Evolutionary conservation across 345 rosid genomes (phyloP), one percentile per base, ranked within the genome.

Genomic region (Brassica rapa): DNA sequence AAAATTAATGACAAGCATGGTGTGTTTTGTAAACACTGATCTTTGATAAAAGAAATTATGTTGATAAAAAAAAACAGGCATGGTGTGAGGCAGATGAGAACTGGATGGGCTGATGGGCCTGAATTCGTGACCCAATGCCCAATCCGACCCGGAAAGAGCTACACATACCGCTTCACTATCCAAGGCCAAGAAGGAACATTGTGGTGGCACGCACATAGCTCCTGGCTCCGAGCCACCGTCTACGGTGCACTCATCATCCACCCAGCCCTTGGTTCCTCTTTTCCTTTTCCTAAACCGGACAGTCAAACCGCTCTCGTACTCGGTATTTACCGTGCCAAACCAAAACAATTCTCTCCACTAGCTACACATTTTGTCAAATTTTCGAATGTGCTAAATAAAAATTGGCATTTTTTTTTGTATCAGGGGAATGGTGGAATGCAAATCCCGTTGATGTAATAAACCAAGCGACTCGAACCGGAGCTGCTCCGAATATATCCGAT

Each of bases 161-260:
- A 87, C 85, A 89, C 91, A 0, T 92, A 94, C 82, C 87, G 94
- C 80, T 94, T 92, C 43, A 94, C 94, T 1, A 82, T 94, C 74
- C 83, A 90, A 8, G 97, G 93, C 1, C 97, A 94, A 82, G 93
- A 85, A 78, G 98, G 98, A n/a, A 94, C 98, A 0, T 43, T 94
- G 10, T 94, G 98, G 98, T 94, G 98, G 98, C 98, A 94, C 68
- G 98, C 98, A 57, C 98, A 94, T 19, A 94, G 98, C 81, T 89
- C 98, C 0, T 94, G 98, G 98, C 96, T 94, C 24, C 82, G 98
- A 82, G 98, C 98, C 59, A 92, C 98, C 0, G 97, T 94, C 71
- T 91, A 90, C 29, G 98, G 98, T n/a, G 98, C 92, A 70, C 77
- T 94, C 10, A 83, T 92, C 53, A 86, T 94, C 61, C 85, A 74